Evolutionary conservation across 306 rosid genomes (phyloP), one percentile per base, ranked within the genome.

Genomic region (Glycine tomentella): DNA sequence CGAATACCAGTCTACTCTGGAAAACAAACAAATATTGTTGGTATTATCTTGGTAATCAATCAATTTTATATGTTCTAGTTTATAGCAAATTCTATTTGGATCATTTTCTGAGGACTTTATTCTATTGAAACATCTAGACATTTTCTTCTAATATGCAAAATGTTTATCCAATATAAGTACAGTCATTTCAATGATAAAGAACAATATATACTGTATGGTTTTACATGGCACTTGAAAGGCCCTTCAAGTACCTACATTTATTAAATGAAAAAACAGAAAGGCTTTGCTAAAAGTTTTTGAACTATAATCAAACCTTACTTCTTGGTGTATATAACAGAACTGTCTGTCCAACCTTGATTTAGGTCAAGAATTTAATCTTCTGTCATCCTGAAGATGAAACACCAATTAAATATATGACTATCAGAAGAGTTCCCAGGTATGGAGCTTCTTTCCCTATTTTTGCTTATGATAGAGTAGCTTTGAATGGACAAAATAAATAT

Each of bases 291-390:
- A 42, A 6, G 45, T 42, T 42, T 42, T 8, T 42, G 45, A 42
- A 42, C 8, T 42, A 42, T 42, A 42, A 42, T 42, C 45, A 42
- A 42, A 42, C 45, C 45, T 42, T 42, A 42, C 45, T 42, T 42
- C 40, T 36, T 36, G 40, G 40, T 36, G 40, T 36, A 36, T 36
- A 36, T 36, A 36, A 36, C 40, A 36, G 40, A 36, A 36, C 46
- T 42, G 9, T 2, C 8, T 66, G 34, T 73, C 73, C 58, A 66
- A 56, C 67, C 11, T 57, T 83, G 72, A 11, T 57, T 78, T 48
- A 90, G 98, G 97, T 81, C 2, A 91, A 91, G 85, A 90, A 89
- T 77, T 83, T 93, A 79, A 79, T 91, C 42, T 86, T 89, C 77
- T 85, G 81, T 51, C 87, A 72, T 16, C 92, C 93, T 12, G 92